phyloP scores from a whole-genome alignment of 306 rosid species.

The Begonia loranthoides region DNA sequence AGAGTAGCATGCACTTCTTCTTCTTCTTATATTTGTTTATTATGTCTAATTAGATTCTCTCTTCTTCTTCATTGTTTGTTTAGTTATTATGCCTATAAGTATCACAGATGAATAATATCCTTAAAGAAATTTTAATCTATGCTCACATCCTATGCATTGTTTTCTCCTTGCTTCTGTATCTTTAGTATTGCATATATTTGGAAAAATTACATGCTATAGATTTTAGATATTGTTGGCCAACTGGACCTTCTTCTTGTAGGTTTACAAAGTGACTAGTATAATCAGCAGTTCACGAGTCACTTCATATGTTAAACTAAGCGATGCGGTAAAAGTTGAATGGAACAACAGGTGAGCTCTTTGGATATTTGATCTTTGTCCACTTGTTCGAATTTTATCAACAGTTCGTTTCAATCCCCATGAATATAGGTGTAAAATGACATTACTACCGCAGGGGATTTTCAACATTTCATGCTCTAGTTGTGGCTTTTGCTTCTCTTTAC shows the following conservation, averaged over 20 bases:
- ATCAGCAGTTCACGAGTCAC: slow-evolving; percentile 34
- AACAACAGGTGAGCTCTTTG: slow-evolving; percentile 59
- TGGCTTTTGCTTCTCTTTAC: slow-evolving; percentile 50
- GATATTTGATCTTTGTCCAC: slow-evolving; percentile 5
- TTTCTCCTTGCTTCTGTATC: not conserved
- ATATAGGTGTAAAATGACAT: slow-evolving; percentile 6
- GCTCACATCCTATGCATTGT: not conserved
- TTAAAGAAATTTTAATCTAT: too few relatives aligned
- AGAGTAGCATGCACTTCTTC: too few relatives aligned
- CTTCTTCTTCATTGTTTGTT: too few relatives aligned
- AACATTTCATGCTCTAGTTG: slow-evolving; percentile 73
- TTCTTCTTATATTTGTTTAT: too few relatives aligned
- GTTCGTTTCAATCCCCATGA: slow-evolving; percentile 3
- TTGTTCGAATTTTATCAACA: slow-evolving; percentile 2
- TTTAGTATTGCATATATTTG: not conserved
- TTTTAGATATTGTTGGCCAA: not conserved
- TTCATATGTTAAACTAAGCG: slow-evolving; percentile 39
- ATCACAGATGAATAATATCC: too few relatives aligned
- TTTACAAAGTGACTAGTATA: slow-evolving; percentile 43
- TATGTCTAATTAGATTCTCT: too few relatives aligned
- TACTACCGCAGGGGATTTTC: slow-evolving; percentile 68
- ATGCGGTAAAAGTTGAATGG: slow-evolving; percentile 63
- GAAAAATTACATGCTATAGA: not conserved
- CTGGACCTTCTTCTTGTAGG: slow-evolving; percentile 34
- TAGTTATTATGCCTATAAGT: too few relatives aligned